Conservation (phyloP, 768 basidiomycete species). For the Collybiopsis confluens region DNA sequence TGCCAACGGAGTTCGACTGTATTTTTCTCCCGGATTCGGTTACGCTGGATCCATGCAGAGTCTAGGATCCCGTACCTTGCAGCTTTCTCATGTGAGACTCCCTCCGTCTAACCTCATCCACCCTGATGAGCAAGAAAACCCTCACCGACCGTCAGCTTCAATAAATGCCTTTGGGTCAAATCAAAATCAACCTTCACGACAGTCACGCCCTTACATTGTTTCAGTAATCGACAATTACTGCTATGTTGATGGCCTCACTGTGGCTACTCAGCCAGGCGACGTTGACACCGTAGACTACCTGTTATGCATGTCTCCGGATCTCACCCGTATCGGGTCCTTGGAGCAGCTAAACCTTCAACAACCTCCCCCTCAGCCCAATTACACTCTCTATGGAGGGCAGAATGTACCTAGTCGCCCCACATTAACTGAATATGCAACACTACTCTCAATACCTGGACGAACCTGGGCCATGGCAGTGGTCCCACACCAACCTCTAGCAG, state of each 20-base stretch:
- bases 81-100: conserved; percentile 75
- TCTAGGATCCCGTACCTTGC: conserved; percentile 40
- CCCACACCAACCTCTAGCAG: conserved; percentile 22
- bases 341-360: conserved; percentile 58
- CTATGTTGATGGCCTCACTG: conserved; percentile 61
- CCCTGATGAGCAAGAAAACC: conserved; percentile 62
- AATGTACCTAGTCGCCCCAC: conserved; percentile 46
- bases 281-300: conserved; percentile 70
- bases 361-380: conserved; percentile 33
- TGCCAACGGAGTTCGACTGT: conserved; percentile 77
- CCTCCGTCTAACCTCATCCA: conserved; percentile 74
- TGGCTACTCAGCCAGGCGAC: conserved; percentile 74
- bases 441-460: conserved; percentile 75
- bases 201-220: conserved; percentile 55
- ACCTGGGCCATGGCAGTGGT: conserved; percentile 81
- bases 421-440: conserved; percentile 71
- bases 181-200: conserved; percentile 39
- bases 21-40: conserved; percentile 59
- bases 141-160: conserved; percentile 36
- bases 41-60: conserved; percentile 40
- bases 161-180: conserved; percentile 44
- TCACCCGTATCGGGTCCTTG: conserved; percentile 65
- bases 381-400: conserved; percentile 33
- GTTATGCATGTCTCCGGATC: conserved; percentile 70
- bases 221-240: conserved; percentile 58